phyloP scores from a whole-genome alignment of 2,329 filamentous ascomycete species.

The Claviceps pusilla region DNA sequence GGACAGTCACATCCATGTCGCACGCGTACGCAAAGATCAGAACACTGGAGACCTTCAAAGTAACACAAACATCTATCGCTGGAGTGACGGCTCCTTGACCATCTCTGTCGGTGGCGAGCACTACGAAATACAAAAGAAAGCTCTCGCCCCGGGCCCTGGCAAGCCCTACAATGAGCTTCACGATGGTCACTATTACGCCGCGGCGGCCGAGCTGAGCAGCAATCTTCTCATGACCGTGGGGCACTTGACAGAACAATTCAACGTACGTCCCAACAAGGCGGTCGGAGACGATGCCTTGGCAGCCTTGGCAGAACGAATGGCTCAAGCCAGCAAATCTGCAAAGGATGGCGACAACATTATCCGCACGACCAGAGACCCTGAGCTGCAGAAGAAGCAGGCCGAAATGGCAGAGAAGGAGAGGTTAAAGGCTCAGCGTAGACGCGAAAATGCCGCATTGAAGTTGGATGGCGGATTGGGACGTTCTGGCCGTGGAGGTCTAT shows the following conservation, averaged over 20 bases:
- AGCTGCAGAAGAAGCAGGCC: constrained; percentile 57
- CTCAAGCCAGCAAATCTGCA: constrained; percentile 43
- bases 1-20: constrained; percentile 45
- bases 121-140: constrained; percentile 58
- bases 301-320: constrained; percentile 51
- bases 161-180: constrained; percentile 50
- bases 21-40: constrained; percentile 54
- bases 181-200: constrained; percentile 64
- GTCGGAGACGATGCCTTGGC: constrained; percentile 58
- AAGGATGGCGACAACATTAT: constrained; percentile 50
- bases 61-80: constrained; percentile 59
- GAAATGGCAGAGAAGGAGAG: constrained; percentile 63
- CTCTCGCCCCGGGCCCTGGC: constrained; percentile 45
- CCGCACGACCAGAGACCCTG: constrained; percentile 57
- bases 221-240: constrained; percentile 58
- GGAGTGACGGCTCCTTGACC: constrained; percentile 67
- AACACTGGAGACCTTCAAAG: constrained; percentile 54
- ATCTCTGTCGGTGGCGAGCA: constrained; percentile 62
- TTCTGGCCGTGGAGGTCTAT: constrained; percentile 42
- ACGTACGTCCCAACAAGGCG: constrained; percentile 50
- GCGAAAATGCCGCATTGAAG: constrained; percentile 52
- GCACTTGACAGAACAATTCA: constrained; percentile 60
- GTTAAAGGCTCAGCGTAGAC: constrained; percentile 47
- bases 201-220: constrained; percentile 52
- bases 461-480: constrained; percentile 42